phyloP scores from a whole-genome alignment of 495 filamentous ascomycete species.

The Penicillium dipodomyicola region DNA sequence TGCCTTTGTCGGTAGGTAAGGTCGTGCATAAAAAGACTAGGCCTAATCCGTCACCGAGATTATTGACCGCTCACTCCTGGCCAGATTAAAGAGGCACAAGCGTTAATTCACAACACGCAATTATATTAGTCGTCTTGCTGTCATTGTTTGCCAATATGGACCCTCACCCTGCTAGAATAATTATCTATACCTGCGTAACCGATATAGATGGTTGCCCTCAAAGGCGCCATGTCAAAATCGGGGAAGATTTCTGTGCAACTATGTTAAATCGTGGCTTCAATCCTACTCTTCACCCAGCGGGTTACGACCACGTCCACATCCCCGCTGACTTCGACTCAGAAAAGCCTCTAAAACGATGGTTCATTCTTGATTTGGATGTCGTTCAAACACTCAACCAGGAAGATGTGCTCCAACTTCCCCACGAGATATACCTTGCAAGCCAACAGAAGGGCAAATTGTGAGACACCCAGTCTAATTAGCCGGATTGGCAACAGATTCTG shows the following conservation, averaged over 20 bases:
- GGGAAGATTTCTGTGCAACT: conserved; percentile 17
- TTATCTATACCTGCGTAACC: conserved; percentile 20
- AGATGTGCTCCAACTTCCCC: conserved; percentile 21
- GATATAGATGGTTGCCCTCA: conserved; percentile 25
- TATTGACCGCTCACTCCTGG: too few relatives aligned
- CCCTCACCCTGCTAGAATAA: conserved; percentile 3
- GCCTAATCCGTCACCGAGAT: too few relatives aligned
- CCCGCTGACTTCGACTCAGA: conserved; percentile 24
- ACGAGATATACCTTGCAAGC: conserved; percentile 26
- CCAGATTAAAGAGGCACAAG: too few relatives aligned
- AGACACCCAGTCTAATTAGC: not conserved
- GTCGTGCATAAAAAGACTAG: too few relatives aligned
- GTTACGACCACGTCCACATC: conserved; percentile 29
- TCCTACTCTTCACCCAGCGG: conserved; percentile 13
- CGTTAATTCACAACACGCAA: too few relatives aligned
- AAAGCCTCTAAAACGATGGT: conserved; percentile 23
- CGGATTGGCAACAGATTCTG: not conserved
- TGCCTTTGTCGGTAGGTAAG: too few relatives aligned
- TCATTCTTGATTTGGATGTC: conserved; percentile 28
- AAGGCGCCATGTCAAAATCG: conserved; percentile 20
- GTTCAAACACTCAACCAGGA: conserved; percentile 12
- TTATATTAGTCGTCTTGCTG: not conserved
- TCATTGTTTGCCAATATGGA: not conserved
- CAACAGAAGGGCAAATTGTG: conserved; percentile 25
- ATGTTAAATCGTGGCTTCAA: conserved; percentile 19